Evolutionary conservation across 768 basidiomycete species (phyloP), one percentile per base, ranked within the genome.

Genomic region (Boletus rubescentipes): DNA sequence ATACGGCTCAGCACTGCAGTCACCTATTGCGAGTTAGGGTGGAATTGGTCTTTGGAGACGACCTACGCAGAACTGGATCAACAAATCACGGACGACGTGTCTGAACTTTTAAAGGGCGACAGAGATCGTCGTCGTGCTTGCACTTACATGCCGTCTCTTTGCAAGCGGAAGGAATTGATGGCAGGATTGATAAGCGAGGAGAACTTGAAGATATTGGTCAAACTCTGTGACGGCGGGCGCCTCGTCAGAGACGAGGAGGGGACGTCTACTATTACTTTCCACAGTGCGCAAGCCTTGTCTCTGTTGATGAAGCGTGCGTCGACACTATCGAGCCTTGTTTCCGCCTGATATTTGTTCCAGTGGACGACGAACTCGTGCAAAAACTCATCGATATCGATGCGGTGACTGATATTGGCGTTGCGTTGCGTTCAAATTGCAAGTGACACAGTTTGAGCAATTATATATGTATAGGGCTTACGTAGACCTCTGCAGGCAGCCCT

Each of bases 111-210:
- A 26, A 37, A 55, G 6, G 40, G 43, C 14, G 15, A 34, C 4
- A 14, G 9, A 9, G 38, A 65, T 9, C 30, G 42, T 41, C 57
- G 49, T 39, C 67, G 66, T 3, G 68, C 59, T 32, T 71, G 69
- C 59, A 60, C 57, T 6, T 71, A 55, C 39, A 30, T 69, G 5
- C 69, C 69, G 0, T 63, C 68, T 9, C 66, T 69, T 36, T 71
- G 63, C 54, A 65, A 67, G 35, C 48, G 55, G 15, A 0, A 21
- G 3, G 52, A 55, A 2, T 37, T 71, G 31, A 60, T 39, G 36
- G 20, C 26, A 0, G 43, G 41, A 15, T 29, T 71, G 12, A 46
- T 65, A 14, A 58, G 12, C 16, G 26, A 71, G 1, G 42, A 40
- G 15, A 63, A 67, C 30, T 14, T 69, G 54, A 41, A 43, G 20